phyloP scores from a whole-genome alignment of 176 grass and related monocot genomes.

The Triticum dicoccoides region DNA sequence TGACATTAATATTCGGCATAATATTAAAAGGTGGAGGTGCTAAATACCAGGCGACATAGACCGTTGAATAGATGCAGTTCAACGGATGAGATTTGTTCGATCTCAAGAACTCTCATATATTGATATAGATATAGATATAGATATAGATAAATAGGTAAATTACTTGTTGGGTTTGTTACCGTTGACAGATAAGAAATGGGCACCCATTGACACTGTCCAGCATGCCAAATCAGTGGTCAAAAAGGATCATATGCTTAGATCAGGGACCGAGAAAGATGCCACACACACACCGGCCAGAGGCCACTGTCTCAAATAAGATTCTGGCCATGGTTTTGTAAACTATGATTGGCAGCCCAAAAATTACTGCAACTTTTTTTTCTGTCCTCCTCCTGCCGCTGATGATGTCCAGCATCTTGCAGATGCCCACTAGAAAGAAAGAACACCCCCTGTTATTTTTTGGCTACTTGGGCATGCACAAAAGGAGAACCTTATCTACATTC shows the following conservation, averaged over 20 bases:
- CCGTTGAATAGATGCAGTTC: no score
- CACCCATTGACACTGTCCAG: neutral
- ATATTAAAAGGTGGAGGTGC: no score
- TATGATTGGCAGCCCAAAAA: conserved; percentile 50
- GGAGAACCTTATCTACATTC: conserved; percentile 39
- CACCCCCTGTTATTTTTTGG: neutral
- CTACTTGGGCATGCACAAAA: conserved; percentile 31
- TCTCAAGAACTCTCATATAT: no score
- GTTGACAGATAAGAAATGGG: conserved; percentile 14
- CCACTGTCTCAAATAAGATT: conserved; percentile 33
- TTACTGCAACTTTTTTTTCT: conserved; percentile 25
- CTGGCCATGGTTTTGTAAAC: conserved; percentile 25
- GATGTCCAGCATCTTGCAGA: conserved; percentile 48
- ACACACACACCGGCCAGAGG: neutral
- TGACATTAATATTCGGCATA: no score
- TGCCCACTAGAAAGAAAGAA: conserved; percentile 28
- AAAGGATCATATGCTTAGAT: conserved; percentile 22
- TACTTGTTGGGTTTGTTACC: neutral
- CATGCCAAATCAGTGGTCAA: conserved; percentile 44
- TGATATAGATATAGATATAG: no score
- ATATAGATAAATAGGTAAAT: no score
- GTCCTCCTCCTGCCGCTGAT: conserved; percentile 30
- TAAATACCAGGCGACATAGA: no score
- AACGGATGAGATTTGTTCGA: no score
- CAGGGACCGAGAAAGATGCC: neutral